Base-by-base conservation (phyloP, 352 stramenopile genomes). In the Thraustotheca clavata region DNA sequence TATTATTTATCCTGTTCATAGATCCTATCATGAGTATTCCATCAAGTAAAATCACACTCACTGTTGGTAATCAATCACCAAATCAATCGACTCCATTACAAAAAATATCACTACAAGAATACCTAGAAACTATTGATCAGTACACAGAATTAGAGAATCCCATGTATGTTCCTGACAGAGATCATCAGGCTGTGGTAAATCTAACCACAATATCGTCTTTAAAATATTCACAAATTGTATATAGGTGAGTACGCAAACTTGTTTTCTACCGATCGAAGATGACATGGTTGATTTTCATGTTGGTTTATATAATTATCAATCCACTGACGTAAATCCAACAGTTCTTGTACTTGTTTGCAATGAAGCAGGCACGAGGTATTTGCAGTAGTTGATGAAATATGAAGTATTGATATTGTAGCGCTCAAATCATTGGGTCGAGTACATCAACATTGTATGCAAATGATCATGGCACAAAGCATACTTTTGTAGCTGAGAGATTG, bases 11-110 rank as follows among this genome's bases (percentile, higher is more conserved):
- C n/a, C n/a, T 2, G 29, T 9, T 2, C 32, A 27, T 34, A 62
- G 55, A 62, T 62, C 55, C 55, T 12, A 62, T 62, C 34, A 62
- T 62, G 55, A 6, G 55, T 20, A 35, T 62, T n/a, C 36, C 55
- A 5, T 20, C 55, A 5, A 0, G 29, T 22, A 26, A 43, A 29
- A 62, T 62, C 36, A 46, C 26, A 31, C 22, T 62, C 3, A 33
- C 12, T 7, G 55, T 62, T 11, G 55, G 55, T 11, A 62, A 62
- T 41, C 39, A 62, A 24, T 62, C 55, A 29, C 36, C 35, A 1
- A 26, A 62, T 27, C 4, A 2, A 24, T 38, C 49, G 39, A 41
- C 24, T 6, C 35, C 55, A 14, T 39, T 62, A 14, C 38, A 38
- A 2, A 62, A 29, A 14, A 33, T 62, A 12, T 62, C 55, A 16